Conservation (phyloP, 1,284 basidiomycete genomes). For the Apiotrichum gracile region DNA sequence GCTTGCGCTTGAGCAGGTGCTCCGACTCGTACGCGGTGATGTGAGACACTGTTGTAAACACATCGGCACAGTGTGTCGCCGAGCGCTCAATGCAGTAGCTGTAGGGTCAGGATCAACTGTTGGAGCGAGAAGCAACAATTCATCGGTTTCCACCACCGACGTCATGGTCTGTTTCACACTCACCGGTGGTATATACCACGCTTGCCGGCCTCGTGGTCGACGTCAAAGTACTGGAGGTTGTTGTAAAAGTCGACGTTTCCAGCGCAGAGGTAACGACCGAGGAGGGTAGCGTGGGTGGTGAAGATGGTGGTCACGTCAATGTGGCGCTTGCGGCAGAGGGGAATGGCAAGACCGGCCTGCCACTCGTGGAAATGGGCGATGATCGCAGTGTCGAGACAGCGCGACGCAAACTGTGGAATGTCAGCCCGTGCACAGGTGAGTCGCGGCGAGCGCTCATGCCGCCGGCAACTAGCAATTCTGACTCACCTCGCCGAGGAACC, state of each 20-base stretch:
- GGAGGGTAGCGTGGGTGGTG: slow-evolving; percentile 96
- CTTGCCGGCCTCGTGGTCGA: slow-evolving; percentile 98
- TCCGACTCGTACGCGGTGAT: slow-evolving; percentile 97
- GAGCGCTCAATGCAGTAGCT: slow-evolving; percentile 96
- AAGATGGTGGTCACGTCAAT: slow-evolving; percentile 97
- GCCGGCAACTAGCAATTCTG: neutral
- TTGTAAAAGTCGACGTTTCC: slow-evolving; percentile 99
- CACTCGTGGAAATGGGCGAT: slow-evolving; percentile 99
- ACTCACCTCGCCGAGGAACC: slow-evolving; percentile 93
- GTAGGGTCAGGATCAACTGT: slow-evolving; percentile 48
- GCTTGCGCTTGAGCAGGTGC: slow-evolving; percentile 93
- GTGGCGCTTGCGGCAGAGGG: slow-evolving; percentile 89
- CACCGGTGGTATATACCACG: slow-evolving; percentile 74
- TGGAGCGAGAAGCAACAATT: too few species aligned
- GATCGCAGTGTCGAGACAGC: slow-evolving; percentile 74
- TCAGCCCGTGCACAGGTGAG: neutral
- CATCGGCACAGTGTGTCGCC: slow-evolving; percentile 89
- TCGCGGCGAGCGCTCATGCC: neutral
- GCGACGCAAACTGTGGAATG: slow-evolving; percentile 62
- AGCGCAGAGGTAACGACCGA: slow-evolving; percentile 95
- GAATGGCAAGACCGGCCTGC: slow-evolving; percentile 96
- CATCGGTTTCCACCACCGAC: neutral
- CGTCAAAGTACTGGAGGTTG: slow-evolving; percentile 98
- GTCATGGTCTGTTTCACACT: too few species aligned
- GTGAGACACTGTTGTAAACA: slow-evolving; percentile 96